phyloP scores from a whole-genome alignment of 352 stramenopile genomes.

The Phytophthora ramorum region DNA sequence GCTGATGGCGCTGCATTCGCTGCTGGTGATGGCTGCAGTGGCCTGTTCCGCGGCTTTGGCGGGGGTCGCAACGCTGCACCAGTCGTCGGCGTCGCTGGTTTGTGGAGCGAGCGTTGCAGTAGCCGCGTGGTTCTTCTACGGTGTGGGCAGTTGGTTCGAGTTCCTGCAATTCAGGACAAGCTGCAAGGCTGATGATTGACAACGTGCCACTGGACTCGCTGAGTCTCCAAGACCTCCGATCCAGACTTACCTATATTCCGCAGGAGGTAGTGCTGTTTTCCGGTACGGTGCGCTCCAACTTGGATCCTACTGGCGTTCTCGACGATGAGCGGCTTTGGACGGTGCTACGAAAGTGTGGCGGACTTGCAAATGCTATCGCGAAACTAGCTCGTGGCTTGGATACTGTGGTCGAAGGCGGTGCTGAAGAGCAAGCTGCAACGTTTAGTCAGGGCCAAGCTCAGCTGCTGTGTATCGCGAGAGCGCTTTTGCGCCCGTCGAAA shows the following conservation, averaged over 20 bases:
- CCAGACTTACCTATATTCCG: slow-evolving; percentile 81
- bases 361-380: slow-evolving; percentile 51
- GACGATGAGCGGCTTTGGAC: slow-evolving; percentile 70
- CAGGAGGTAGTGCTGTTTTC: slow-evolving; percentile 86
- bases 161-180: slow-evolving; percentile 21
- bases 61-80: slow-evolving; percentile 27
- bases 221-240: slow-evolving; percentile 68
- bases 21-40: slow-evolving; percentile 32
- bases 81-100: slow-evolving; percentile 47
- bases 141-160: slow-evolving; percentile 28
- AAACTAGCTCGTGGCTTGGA: slow-evolving; percentile 60
- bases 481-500: slow-evolving; percentile 90
- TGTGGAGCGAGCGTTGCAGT: slow-evolving; percentile 31
- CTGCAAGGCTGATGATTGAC: slow-evolving; percentile 62
- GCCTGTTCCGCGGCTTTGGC: slow-evolving; percentile 32
- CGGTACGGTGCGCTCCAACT: slow-evolving; percentile 84
- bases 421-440: slow-evolving; percentile 44
- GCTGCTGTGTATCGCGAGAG: slow-evolving; percentile 77
- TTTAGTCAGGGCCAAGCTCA: slow-evolving; percentile 84
- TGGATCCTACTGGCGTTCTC: slow-evolving; percentile 65
- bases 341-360: slow-evolving; percentile 52
- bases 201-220: slow-evolving; percentile 67
- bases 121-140: slow-evolving; percentile 49
- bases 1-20: slow-evolving; percentile 40
- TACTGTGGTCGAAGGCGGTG: slow-evolving; percentile 45